Conservation (phyloP, 2,329 filamentous ascomycete genomes). For the Colletotrichum sp. region DNA sequence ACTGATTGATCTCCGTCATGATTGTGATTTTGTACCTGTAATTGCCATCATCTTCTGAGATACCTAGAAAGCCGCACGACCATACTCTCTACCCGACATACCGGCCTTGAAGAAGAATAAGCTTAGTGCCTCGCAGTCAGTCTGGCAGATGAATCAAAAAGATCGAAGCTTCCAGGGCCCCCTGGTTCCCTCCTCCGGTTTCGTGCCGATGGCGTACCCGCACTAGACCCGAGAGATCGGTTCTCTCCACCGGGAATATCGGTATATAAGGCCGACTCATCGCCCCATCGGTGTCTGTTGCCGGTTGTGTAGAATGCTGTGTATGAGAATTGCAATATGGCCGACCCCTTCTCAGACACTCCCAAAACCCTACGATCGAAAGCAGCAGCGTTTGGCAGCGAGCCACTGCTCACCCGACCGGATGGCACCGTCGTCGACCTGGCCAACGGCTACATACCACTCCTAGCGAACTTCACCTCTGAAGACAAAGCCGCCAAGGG, state of each 20-base stretch:
- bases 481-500: slow-evolving; percentile 10
- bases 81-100: not conserved
- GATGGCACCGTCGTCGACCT: not conserved
- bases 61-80: fast-evolving
- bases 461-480: not conserved
- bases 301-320: not conserved
- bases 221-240: not conserved
- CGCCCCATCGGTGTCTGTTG: not conserved
- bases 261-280: not conserved
- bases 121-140: fast-evolving
- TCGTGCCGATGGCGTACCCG: not conserved
- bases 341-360: too few relatives aligned
- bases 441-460: not conserved
- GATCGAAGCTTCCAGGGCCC: not conserved
- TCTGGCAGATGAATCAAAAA: not conserved
- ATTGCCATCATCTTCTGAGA: not conserved
- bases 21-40: fast-evolving
- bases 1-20: not conserved
- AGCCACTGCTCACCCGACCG: not conserved
- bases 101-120: not conserved
- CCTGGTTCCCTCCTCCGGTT: not conserved
- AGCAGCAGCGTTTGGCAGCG: not conserved
- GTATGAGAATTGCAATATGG: not conserved
- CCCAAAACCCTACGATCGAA: not conserved
- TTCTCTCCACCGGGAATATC: not conserved